phyloP scores from a whole-genome alignment of 345 rosid genomes.

The Capsella bursapastoris region DNA sequence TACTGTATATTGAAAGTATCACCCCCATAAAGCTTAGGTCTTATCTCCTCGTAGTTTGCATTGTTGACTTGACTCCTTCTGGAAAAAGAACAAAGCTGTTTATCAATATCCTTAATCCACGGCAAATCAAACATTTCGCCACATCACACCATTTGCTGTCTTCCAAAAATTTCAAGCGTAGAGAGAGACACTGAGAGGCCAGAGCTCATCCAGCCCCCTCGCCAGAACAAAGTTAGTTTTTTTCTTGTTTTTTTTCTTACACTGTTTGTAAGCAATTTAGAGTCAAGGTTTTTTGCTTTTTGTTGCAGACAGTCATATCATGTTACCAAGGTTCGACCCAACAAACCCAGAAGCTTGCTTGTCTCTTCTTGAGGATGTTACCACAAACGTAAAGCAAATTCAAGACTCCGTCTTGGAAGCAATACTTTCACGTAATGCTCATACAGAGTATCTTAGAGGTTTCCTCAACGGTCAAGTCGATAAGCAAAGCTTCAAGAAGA shows the following conservation, averaged over 20 bases:
- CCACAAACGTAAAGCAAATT: constrained; percentile 57
- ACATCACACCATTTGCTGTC: constrained; percentile 24
- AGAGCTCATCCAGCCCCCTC: background rate
- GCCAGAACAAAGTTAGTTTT: background rate
- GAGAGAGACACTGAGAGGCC: background rate
- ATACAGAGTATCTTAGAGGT: constrained; percentile 62
- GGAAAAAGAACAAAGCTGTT: background rate
- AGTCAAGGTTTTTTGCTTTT: background rate
- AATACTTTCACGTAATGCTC: constrained; percentile 59
- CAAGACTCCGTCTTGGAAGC: constrained; percentile 60
- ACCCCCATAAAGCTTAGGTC: too few species aligned
- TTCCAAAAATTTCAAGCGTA: constrained; percentile 1
- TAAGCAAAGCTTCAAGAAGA: constrained; percentile 59
- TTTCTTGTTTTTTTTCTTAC: background rate
- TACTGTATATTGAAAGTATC: background rate
- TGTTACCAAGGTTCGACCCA: constrained; percentile 72
- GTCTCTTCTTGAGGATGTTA: constrained; percentile 67
- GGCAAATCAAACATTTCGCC: constrained; percentile 20
- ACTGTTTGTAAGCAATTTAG: background rate
- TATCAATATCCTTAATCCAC: background rate
- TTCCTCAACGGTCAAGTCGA: constrained; percentile 55
- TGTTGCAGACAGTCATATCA: constrained; percentile 12
- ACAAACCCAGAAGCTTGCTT: constrained; percentile 62
- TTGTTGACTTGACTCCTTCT: background rate
- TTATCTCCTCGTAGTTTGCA: constrained; percentile 6